phyloP scores from a whole-genome alignment of 2,329 filamentous ascomycete genomes.

The Mollisia scopiformis region DNA sequence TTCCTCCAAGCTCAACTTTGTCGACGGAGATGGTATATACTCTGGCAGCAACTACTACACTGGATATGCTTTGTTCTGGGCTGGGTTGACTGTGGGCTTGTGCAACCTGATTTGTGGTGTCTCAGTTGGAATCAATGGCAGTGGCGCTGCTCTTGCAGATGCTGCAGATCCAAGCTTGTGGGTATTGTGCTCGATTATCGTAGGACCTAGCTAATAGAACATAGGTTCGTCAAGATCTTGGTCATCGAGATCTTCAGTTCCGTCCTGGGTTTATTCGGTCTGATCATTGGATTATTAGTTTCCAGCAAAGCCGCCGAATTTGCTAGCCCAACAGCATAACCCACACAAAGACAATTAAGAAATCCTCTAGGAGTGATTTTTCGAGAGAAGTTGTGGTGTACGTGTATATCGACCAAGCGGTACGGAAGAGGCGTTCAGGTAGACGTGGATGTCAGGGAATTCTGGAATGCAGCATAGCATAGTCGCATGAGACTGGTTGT shows the following conservation, averaged over 20 bases:
- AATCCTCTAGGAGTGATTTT: background rate
- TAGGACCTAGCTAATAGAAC: slow-evolving; percentile 17
- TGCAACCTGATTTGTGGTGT: slow-evolving; percentile 97
- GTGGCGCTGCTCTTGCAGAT: slow-evolving; percentile 93
- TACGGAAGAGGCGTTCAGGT: slow-evolving; percentile 5
- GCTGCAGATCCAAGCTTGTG: slow-evolving; percentile 90
- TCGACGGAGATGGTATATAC: slow-evolving; percentile 67
- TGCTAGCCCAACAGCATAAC: slow-evolving; percentile 1
- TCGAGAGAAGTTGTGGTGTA: background rate
- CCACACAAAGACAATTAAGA: background rate
- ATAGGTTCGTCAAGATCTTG: slow-evolving; percentile 95
- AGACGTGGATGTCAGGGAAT: slow-evolving; percentile 1
- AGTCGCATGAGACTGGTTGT: background rate
- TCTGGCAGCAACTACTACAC: slow-evolving; percentile 87
- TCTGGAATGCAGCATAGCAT: background rate
- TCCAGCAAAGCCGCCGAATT: slow-evolving; percentile 84
- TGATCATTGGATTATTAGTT: slow-evolving; percentile 91
- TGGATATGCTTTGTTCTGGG: slow-evolving; percentile 95
- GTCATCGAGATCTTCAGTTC: slow-evolving; percentile 99
- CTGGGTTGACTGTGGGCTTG: slow-evolving; percentile 88
- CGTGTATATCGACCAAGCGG: background rate
- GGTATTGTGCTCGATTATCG: slow-evolving; percentile 41
- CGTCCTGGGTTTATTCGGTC: slow-evolving; percentile 91
- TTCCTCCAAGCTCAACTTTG: slow-evolving; percentile 78
- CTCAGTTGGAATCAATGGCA: slow-evolving; percentile 96